A percentile compares a stretch with the other conserved stretches of the same genome.
Evolutionary conservation across 805 yeast species (phyloP).

Genomic region (Lipomyces orientalis): DNA sequence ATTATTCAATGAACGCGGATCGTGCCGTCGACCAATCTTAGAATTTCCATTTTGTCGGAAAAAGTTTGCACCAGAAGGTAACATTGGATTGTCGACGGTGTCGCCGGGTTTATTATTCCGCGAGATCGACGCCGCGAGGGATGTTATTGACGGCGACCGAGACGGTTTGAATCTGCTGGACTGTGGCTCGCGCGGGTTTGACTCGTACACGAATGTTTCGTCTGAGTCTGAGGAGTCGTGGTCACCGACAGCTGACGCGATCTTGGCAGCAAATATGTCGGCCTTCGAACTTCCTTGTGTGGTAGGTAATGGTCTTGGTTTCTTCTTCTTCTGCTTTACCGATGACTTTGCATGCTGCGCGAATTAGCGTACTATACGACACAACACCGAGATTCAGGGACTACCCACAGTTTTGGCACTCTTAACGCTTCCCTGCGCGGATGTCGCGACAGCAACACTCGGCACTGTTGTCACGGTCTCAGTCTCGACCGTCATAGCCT

Average conservation of each 20-base stretch:
- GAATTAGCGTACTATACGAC: neutral
- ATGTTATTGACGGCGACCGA: conserved; percentile 28
- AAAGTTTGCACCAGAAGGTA: conserved; percentile 15
- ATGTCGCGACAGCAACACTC: conserved; percentile 41
- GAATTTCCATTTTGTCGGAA: conserved; percentile 5
- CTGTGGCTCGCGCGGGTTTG: conserved; percentile 41
- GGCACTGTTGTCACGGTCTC: conserved; percentile 63
- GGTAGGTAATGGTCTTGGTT: conserved; percentile 17
- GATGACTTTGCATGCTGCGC: conserved; percentile 16
- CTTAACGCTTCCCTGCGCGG: conserved; percentile 32
- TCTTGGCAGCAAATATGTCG: conserved; percentile 90
- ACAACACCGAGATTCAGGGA: neutral
- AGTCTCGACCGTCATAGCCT: conserved; percentile 61
- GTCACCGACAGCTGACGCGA: conserved; percentile 93
- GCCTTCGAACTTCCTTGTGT: conserved; percentile 62
- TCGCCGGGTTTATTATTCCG: conserved; percentile 6
- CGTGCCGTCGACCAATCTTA: conserved; percentile 7
- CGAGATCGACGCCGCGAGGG: neutral
- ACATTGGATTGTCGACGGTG: conserved; percentile 7
- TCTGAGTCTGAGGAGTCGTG: conserved; percentile 86
- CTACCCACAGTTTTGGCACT: conserved; percentile 28
- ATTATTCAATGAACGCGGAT: conserved; percentile 47
- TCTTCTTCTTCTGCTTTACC: conserved; percentile 28
- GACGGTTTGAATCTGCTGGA: conserved; percentile 18
- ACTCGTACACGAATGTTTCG: conserved; percentile 95